Conservation (phyloP, 768 basidiomycete genomes). For the Paxillus ammoniavirescens region DNA sequence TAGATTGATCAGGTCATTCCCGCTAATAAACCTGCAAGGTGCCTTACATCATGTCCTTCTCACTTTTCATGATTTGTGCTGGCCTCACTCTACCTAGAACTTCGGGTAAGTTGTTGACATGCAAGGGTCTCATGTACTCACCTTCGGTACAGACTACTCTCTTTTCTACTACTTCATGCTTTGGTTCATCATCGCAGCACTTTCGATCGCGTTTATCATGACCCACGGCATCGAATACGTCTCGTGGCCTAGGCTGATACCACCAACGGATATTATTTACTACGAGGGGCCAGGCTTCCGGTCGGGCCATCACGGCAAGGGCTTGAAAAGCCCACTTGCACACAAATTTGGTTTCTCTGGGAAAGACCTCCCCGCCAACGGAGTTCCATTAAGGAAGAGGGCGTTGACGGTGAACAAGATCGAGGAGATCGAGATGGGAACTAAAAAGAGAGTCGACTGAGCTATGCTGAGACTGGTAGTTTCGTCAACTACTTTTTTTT, state of each 20-base stretch:
- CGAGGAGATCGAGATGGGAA: constrained; percentile 81
- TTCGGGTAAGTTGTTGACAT: constrained; percentile 58
- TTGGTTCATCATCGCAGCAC: constrained; percentile 65
- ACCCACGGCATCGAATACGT: constrained; percentile 94
- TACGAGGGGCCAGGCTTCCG: constrained; percentile 90
- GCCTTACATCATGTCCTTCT: constrained; percentile 78
- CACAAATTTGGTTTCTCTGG: constrained; percentile 34
- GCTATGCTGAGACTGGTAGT: neutral
- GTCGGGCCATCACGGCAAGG: constrained; percentile 74
- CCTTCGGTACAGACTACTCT: constrained; percentile 63
- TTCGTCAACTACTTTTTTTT: constrained; percentile 1
- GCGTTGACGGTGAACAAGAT: constrained; percentile 35
- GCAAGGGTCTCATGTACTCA: neutral
- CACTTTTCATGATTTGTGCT: constrained; percentile 85
- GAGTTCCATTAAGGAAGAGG: constrained; percentile 35
- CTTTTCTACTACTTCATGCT: constrained; percentile 81
- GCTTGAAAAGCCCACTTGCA: constrained; percentile 45
- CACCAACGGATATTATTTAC: constrained; percentile 74
- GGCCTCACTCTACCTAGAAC: constrained; percentile 84
- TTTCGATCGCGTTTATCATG: constrained; percentile 70
- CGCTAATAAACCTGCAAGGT: constrained; percentile 49
- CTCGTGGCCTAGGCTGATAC: constrained; percentile 86
- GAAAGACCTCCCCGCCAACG: constrained; percentile 39
- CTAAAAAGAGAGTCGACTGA: constrained; percentile 77
- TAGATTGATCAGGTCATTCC: neutral